Evolutionary conservation across 768 basidiomycete species (phyloP).

Genomic region (Clitopilus hobsonii): DNA sequence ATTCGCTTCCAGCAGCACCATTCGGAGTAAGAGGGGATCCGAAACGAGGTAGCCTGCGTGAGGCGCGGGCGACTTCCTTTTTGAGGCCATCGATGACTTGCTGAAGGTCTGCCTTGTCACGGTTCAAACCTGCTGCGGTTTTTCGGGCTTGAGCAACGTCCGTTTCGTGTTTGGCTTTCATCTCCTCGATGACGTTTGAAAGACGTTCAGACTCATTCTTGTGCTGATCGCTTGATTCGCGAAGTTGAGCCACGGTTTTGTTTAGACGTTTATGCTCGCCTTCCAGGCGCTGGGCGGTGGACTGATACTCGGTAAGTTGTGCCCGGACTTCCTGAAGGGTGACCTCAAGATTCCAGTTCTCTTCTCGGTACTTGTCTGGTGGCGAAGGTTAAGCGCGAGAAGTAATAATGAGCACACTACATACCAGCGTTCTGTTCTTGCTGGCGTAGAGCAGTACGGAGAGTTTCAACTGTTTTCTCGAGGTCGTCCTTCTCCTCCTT

Average conservation of each 20-base stretch:
- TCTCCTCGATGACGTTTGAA: conserved; percentile 55
- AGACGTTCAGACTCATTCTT: conserved; percentile 84
- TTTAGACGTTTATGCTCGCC: conserved; percentile 79
- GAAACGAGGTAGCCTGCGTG: conserved; percentile 55
- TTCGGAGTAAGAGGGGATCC: conserved; percentile 75
- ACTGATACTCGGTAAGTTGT: conserved; percentile 62
- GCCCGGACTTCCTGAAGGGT: conserved; percentile 80
- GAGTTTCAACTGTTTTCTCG: conserved; percentile 70
- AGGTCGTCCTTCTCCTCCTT: conserved; percentile 90
- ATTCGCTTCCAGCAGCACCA: conserved; percentile 36
- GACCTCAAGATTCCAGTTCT: conserved; percentile 99
- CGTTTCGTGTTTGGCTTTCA: conserved; percentile 90
- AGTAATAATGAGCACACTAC: conserved; percentile 17
- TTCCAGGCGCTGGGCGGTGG: conserved; percentile 66
- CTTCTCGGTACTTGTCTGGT: conserved; percentile 96
- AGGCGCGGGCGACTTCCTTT: conserved; percentile 64
- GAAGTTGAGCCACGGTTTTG: conserved; percentile 64
- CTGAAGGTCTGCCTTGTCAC: conserved; percentile 92
- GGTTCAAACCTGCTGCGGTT: conserved; percentile 77
- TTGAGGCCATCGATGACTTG: conserved; percentile 73
- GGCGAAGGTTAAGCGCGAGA: conserved; percentile 7
- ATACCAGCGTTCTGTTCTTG: conserved; percentile 80
- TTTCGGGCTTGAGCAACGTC: conserved; percentile 90
- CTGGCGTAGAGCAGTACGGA: conserved; percentile 67
- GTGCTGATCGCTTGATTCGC: conserved; percentile 76